A percentile compares a stretch with the other conserved stretches of the same genome.
Conservation (phyloP, 2,329 filamentous ascomycete genomes). For the Metarhizium robertsii region DNA sequence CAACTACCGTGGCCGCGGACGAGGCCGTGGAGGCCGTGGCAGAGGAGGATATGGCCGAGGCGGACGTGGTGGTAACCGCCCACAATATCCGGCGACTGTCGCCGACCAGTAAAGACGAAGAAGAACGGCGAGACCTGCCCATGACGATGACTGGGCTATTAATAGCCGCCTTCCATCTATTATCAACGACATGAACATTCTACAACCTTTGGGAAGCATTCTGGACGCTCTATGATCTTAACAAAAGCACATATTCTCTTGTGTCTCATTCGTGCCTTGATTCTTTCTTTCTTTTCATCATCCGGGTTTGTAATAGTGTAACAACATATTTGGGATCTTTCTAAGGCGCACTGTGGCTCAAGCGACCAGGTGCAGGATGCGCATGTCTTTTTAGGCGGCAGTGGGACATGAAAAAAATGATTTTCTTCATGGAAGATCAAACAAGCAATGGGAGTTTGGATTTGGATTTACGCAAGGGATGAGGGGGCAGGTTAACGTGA, state of each 20-base stretch:
- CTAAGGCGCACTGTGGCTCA: constrained; percentile 5
- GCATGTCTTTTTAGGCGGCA: neutral
- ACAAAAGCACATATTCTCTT: neutral
- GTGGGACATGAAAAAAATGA: constrained; percentile 1
- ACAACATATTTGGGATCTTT: constrained; percentile 14
- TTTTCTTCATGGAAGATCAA: neutral
- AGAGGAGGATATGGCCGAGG: constrained; percentile 30
- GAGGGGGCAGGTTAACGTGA: constrained; percentile 9
- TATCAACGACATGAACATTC: neutral
- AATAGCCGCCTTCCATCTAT: neutral
- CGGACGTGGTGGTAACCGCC: constrained; percentile 27
- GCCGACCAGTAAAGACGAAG: constrained; percentile 15
- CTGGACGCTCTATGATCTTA: neutral
- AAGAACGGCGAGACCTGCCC: neutral
- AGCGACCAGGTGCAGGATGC: constrained; percentile 4
- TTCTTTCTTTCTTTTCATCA: neutral
- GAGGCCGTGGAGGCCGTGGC: constrained; percentile 54
- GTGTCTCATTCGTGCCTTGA: neutral
- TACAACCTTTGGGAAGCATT: neutral
- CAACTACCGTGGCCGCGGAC: constrained; percentile 70
- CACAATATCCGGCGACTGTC: constrained; percentile 21
- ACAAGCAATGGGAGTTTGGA: constrained; percentile 14
- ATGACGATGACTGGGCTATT: neutral
- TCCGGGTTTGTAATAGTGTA: constrained; percentile 18
- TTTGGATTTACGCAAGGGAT: constrained; percentile 12